These are phyloP conservation scores for Wickerhamomyces queroliae DNA, from an alignment of 805 yeast genomes.

Conservation along the genomic window DNA sequence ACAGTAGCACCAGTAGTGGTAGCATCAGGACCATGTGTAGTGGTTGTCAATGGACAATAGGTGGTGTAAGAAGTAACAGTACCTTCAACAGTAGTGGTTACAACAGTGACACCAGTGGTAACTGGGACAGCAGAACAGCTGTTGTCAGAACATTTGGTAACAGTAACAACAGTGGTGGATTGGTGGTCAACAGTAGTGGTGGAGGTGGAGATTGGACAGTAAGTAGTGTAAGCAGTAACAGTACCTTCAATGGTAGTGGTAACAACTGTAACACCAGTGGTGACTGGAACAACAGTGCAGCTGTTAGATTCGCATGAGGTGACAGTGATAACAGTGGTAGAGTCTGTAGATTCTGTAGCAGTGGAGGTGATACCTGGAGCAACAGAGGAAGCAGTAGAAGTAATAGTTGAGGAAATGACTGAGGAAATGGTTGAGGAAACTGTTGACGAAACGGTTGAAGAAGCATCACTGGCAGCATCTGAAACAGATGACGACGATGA, in stretches of 20 bases:
- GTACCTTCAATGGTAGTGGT: slow-evolving; percentile 27
- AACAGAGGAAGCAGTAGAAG: no score
- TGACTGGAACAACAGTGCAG: slow-evolving; percentile 26
- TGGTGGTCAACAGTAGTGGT: neutral
- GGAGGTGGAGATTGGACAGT: slow-evolving; percentile 6
- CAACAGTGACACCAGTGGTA: neutral
- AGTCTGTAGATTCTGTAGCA: neutral
- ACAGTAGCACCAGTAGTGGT: neutral
- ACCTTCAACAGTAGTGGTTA: no score
- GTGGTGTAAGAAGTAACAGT: neutral
- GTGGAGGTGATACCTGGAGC: no score
- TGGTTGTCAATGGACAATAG: neutral
- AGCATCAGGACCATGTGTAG: no score
- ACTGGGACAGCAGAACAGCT: neutral
- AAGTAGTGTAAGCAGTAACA: slow-evolving; percentile 9
- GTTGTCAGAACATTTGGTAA: neutral
- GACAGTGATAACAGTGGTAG: slow-evolving; percentile 15
- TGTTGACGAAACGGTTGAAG: no score
- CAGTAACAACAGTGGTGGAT: neutral
- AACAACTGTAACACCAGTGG: slow-evolving; percentile 28
- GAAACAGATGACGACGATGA: no score
- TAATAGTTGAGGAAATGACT: no score
- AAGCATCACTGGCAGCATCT: no score
- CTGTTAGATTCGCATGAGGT: slow-evolving; percentile 28
- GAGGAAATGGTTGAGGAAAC: no score